phyloP scores from a whole-genome alignment of 352 stramenopile species.

The Aphanomyces stellatus region DNA sequence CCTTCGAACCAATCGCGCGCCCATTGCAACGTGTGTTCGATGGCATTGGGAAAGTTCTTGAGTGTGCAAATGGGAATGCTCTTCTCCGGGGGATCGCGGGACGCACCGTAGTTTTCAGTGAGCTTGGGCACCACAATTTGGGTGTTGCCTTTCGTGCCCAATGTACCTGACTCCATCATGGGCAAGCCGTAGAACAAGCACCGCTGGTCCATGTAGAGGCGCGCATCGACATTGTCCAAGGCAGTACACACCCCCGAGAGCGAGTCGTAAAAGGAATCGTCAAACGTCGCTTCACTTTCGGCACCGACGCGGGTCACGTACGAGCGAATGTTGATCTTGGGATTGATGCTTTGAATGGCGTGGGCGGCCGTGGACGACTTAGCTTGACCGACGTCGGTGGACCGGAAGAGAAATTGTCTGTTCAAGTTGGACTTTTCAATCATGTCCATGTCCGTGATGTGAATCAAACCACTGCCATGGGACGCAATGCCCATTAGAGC shows the following conservation, averaged over 20 bases:
- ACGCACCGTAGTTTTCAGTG: slow-evolving; percentile 97
- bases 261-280: slow-evolving; percentile 96
- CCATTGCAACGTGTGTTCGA: slow-evolving; percentile 99
- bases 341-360: slow-evolving; percentile 94
- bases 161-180: slow-evolving; percentile 98
- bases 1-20: slow-evolving; percentile 99
- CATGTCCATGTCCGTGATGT: slow-evolving; percentile 99
- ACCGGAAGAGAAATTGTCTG: slow-evolving; percentile 98
- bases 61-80: slow-evolving; percentile 99
- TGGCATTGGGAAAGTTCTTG: slow-evolving; percentile 99
- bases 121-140: slow-evolving; percentile 85
- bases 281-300: slow-evolving; percentile 97
- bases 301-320: slow-evolving; percentile 80
- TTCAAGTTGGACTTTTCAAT: slow-evolving; percentile 99
- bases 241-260: slow-evolving; percentile 96
- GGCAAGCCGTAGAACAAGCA: slow-evolving; percentile 95
- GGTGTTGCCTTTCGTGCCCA: slow-evolving; percentile 99
- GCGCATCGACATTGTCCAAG: slow-evolving; percentile 98
- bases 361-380: slow-evolving; percentile 93
- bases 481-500: slow-evolving; percentile 97
- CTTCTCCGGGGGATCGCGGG: slow-evolving; percentile 97
- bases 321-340: slow-evolving; percentile 85
- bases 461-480: slow-evolving; percentile 73
- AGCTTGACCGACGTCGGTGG: slow-evolving; percentile 93
- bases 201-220: slow-evolving; percentile 95